Evolutionary conservation across 1,284 basidiomycete genomes (phyloP).

Genomic region (Puccinia coronata): DNA sequence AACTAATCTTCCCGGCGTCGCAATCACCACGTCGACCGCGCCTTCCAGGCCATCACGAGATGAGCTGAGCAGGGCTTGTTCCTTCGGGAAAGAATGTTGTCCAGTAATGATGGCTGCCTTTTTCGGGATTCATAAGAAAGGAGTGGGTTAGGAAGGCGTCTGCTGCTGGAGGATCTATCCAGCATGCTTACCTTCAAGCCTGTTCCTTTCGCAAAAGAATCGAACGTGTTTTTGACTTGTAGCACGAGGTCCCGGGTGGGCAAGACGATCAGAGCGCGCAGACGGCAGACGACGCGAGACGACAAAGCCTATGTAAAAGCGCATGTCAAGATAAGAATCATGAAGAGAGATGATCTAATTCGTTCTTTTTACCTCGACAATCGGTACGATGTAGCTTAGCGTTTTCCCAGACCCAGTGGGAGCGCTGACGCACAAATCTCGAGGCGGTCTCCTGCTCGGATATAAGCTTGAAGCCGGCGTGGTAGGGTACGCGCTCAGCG

Average conservation of each 20-base stretch:
- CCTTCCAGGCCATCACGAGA: constrained; percentile 63
- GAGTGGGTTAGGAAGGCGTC: background rate
- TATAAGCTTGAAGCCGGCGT: constrained; percentile 64
- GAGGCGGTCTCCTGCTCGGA: constrained; percentile 69
- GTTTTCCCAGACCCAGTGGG: constrained; percentile 98
- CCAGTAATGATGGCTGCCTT: constrained; percentile 54
- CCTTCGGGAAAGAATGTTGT: constrained; percentile 57
- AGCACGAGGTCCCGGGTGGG: constrained; percentile 93
- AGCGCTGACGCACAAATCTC: constrained; percentile 92
- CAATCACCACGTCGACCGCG: constrained; percentile 89
- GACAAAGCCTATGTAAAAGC: constrained; percentile 77
- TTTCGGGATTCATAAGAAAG: background rate
- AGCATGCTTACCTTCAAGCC: constrained; percentile 70
- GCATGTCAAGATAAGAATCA: no score
- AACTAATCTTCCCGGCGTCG: constrained; percentile 90
- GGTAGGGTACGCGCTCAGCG: constrained; percentile 57
- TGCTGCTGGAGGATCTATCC: constrained; percentile 49
- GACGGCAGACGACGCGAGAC: constrained; percentile 71
- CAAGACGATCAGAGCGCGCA: constrained; percentile 87
- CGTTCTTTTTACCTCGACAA: constrained; percentile 71
- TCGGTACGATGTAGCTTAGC: constrained; percentile 86
- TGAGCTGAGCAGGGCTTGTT: constrained; percentile 52
- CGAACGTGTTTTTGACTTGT: constrained; percentile 90
- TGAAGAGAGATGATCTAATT: no score
- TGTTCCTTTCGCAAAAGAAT: constrained; percentile 77